Percentiles rank a stretch among this genome's conserved stretches.
These are phyloP conservation scores for Lentinula detonsa DNA, from an alignment of 768 basidiomycete genomes.

Conservation along the genomic window DNA sequence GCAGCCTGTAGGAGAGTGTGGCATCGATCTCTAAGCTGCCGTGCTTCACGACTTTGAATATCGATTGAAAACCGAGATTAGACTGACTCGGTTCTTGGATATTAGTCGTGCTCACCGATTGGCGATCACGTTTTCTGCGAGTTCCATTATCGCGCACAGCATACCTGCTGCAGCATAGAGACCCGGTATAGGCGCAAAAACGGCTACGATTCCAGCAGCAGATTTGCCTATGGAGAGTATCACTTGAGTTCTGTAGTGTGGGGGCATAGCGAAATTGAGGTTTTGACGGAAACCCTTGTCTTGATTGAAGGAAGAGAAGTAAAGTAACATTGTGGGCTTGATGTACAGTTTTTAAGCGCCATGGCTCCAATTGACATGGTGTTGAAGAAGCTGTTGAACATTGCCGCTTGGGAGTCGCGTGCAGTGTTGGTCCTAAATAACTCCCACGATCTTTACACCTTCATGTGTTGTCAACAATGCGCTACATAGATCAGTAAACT, in stretches of 20 bases:
- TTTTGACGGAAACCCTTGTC: background rate
- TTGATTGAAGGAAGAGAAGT: background rate
- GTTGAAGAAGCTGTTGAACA: background rate
- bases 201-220: slow-evolving; percentile 38
- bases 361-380: background rate
- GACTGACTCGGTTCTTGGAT: too few relatives aligned
- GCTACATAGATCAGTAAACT: too few relatives aligned
- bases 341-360: background rate
- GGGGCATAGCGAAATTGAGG: background rate
- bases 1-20: slow-evolving; percentile 34
- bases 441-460: too few relatives aligned
- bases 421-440: too few relatives aligned
- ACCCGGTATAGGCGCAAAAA: slow-evolving; percentile 43
- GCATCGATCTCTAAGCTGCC: slow-evolving; percentile 41
- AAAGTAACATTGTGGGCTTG: too few relatives aligned
- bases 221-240: slow-evolving; percentile 23
- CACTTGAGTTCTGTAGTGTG: background rate
- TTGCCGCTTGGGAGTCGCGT: background rate
- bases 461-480: too few relatives aligned
- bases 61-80: background rate
- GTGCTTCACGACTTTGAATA: slow-evolving; percentile 31
- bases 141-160: slow-evolving; percentile 34
- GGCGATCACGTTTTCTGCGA: slow-evolving; percentile 39
- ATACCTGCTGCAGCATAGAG: slow-evolving; percentile 35
- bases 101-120: slow-evolving; percentile 33